Evolutionary conservation across 768 basidiomycete species (phyloP).

Genomic region (Butyriboletus loyo): DNA sequence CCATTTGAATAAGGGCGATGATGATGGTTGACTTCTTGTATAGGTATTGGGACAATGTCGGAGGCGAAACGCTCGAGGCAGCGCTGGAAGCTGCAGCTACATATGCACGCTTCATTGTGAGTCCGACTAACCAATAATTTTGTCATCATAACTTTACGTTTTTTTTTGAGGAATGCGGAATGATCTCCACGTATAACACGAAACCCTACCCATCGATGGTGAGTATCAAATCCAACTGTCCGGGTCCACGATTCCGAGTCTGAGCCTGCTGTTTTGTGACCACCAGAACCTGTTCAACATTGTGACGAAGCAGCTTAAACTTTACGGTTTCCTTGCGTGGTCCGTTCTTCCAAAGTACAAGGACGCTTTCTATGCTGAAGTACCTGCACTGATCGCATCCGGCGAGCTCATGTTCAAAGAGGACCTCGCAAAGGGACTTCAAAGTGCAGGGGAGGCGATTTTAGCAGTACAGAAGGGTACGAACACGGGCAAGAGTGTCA

Average conservation of each 20-base stretch:
- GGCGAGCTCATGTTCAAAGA: conserved; percentile 50
- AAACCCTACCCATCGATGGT: conserved; percentile 12
- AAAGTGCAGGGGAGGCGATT: conserved; percentile 38
- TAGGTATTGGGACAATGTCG: conserved; percentile 37
- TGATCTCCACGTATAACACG: conserved; percentile 15
- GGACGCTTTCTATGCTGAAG: conserved; percentile 40
- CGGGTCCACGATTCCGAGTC: conserved; percentile 10
- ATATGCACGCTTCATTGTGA: conserved; percentile 47
- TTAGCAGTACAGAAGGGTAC: conserved; percentile 34
- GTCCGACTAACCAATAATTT: not conserved
- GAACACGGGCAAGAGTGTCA: conserved; percentile 31
- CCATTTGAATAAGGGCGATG: not conserved
- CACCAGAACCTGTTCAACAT: conserved; percentile 39
- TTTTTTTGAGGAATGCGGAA: conserved; percentile 33
- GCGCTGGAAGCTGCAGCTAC: conserved; percentile 45
- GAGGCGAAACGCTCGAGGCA: conserved; percentile 54
- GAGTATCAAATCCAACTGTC: not conserved
- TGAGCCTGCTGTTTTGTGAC: not conserved
- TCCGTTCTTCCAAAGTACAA: conserved; percentile 31
- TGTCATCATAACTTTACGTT: not conserved
- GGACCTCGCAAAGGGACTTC: conserved; percentile 44
- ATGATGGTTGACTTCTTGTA: not conserved
- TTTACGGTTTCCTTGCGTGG: conserved; percentile 44
- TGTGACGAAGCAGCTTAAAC: conserved; percentile 38
- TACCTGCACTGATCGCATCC: conserved; percentile 40